Evolutionary conservation across 2,329 filamentous ascomycete species (phyloP).

Genomic region (Pseudohalonectria lignicola): DNA sequence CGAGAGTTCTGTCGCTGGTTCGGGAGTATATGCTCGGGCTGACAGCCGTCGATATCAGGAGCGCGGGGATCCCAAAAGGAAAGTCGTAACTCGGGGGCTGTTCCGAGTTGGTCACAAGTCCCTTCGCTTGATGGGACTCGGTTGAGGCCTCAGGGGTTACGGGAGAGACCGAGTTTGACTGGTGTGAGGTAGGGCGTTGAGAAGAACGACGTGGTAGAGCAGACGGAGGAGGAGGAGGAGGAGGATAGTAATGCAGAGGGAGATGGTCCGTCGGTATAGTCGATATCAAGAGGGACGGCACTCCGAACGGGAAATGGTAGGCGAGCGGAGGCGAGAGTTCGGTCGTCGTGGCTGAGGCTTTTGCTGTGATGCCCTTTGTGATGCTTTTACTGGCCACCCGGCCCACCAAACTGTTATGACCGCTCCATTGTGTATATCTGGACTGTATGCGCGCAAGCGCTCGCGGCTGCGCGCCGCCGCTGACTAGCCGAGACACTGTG

Average conservation of each 20-base stretch:
- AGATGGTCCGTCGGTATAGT: constrained; percentile 4
- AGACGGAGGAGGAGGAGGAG: not conserved
- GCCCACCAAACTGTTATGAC: constrained; percentile 26
- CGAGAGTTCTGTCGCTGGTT: too few species aligned
- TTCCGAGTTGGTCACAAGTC: not conserved
- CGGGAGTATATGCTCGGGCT: not conserved
- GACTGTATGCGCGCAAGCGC: constrained; percentile 28
- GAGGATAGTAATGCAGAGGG: not conserved
- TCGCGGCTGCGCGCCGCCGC: constrained; percentile 27
- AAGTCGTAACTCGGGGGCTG: constrained; percentile 2
- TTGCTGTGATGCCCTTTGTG: not conserved
- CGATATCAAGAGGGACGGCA: constrained; percentile 8
- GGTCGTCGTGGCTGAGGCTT: too few species aligned
- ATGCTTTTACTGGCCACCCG: constrained; percentile 23
- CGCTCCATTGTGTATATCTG: constrained; percentile 23
- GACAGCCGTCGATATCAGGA: constrained; percentile 1
- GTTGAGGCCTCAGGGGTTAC: too few species aligned
- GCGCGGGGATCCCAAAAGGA: constrained; percentile 1
- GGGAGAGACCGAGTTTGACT: too few species aligned
- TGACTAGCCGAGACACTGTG: constrained; percentile 30
- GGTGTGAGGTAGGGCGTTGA: too few species aligned
- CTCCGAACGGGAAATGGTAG: constrained; percentile 11
- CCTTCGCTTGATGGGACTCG: too few species aligned
- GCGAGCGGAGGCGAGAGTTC: constrained; percentile 2
- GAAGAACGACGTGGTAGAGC: too few species aligned